Conservation (phyloP, 169 alveolate species). For the Plasmodium knowlesi region DNA sequence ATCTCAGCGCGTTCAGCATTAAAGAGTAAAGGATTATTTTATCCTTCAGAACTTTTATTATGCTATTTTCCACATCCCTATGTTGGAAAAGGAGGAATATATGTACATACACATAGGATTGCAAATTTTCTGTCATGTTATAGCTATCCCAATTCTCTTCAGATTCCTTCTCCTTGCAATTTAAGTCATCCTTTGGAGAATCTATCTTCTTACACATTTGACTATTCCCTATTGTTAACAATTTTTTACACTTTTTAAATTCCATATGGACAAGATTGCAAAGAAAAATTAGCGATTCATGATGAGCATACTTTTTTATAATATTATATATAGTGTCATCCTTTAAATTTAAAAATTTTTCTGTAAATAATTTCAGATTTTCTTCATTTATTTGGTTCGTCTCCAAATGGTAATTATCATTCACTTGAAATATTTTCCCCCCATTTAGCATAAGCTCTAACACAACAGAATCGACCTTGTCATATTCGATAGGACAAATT, state of each 20-base stretch:
- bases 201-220: not conserved
- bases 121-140: not conserved
- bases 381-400: constrained; percentile 22
- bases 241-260: constrained; percentile 25
- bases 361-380: constrained; percentile 22
- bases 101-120: constrained; percentile 30
- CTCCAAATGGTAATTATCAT: constrained; percentile 34
- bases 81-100: constrained; percentile 59
- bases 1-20: constrained; percentile 66
- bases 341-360: constrained; percentile 28
- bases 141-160: not conserved
- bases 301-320: constrained; percentile 22
- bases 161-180: not conserved
- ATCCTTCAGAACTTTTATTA: constrained; percentile 47
- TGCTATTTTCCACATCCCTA: constrained; percentile 27
- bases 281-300: constrained; percentile 38
- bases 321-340: constrained; percentile 36
- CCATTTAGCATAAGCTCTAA: constrained; percentile 67
- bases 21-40: constrained; percentile 57
- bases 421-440: constrained; percentile 41
- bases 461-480: constrained; percentile 34
- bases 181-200: not conserved
- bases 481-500: constrained; percentile 9
- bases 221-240: constrained; percentile 4
- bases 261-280: constrained; percentile 45